phyloP scores from a whole-genome alignment of 2,329 filamentous ascomycete species.

The Arachnomyces sp. region DNA sequence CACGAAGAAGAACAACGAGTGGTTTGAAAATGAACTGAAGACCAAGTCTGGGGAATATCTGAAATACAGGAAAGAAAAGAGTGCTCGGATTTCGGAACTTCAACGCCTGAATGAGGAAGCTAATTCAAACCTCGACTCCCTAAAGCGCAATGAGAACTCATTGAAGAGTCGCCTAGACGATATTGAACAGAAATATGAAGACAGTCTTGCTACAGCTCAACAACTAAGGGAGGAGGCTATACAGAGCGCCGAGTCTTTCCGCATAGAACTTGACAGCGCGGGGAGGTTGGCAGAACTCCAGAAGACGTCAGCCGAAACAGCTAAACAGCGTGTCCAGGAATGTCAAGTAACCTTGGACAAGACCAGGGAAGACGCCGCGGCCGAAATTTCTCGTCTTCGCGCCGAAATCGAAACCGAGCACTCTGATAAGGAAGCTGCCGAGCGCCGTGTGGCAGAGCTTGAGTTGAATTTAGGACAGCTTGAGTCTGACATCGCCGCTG shows the following conservation, averaged over 20 bases:
- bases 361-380: slow-evolving; percentile 55
- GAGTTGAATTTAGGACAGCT: slow-evolving; percentile 57
- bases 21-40: slow-evolving; percentile 85
- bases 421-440: slow-evolving; percentile 53
- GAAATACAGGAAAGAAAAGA: slow-evolving; percentile 92
- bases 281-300: slow-evolving; percentile 70
- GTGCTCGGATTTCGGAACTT: slow-evolving; percentile 76
- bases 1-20: slow-evolving; percentile 83
- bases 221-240: slow-evolving; percentile 77
- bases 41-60: slow-evolving; percentile 79
- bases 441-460: slow-evolving; percentile 57
- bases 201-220: slow-evolving; percentile 72
- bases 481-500: slow-evolving; percentile 44
- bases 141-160: slow-evolving; percentile 71
- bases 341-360: slow-evolving; percentile 51
- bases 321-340: slow-evolving; percentile 53
- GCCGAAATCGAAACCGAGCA: slow-evolving; percentile 51
- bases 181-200: slow-evolving; percentile 77
- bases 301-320: slow-evolving; percentile 51
- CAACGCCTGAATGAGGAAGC: slow-evolving; percentile 84
- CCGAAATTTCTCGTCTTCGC: slow-evolving; percentile 47
- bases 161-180: slow-evolving; percentile 76
- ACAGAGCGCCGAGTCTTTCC: slow-evolving; percentile 76
- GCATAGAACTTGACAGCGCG: slow-evolving; percentile 74
- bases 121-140: slow-evolving; percentile 64